A percentile compares a stretch with the other conserved stretches of the same genome.
Conservation (phyloP, 495 filamentous ascomycete genomes). For the Hyaloscypha bicolor region DNA sequence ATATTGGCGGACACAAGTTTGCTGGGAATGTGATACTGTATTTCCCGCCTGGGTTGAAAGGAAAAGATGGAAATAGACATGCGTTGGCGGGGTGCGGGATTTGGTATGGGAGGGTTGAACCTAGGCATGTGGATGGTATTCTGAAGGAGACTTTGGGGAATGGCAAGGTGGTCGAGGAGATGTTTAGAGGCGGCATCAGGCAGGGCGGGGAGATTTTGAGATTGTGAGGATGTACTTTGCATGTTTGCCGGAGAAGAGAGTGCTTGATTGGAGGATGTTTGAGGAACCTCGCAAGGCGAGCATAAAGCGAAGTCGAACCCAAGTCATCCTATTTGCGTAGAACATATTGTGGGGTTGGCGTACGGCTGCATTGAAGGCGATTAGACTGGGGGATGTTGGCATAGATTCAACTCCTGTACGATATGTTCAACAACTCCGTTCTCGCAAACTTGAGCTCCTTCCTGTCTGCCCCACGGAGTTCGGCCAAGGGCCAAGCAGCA, state of each 20-base stretch:
- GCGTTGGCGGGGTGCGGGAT: conserved; percentile 79
- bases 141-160: conserved; percentile 76
- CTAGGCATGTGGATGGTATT: conserved; percentile 83
- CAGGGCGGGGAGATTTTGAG: conserved; percentile 33
- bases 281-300: no score
- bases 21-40: conserved; percentile 95
- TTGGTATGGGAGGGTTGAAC: conserved; percentile 92
- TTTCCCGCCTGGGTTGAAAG: conserved; percentile 61
- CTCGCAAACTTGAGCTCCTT: neutral
- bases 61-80: conserved; percentile 41
- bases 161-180: conserved; percentile 73
- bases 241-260: neutral
- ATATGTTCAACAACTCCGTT: neutral
- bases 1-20: conserved; percentile 91
- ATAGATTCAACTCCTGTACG: conserved; percentile 1
- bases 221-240: conserved; percentile 18
- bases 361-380: neutral
- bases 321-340: no score
- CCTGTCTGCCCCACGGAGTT: neutral
- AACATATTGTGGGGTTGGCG: conserved; percentile 3
- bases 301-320: no score
- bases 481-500: neutral
- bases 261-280: neutral
- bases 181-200: conserved; percentile 68
- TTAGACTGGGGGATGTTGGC: neutral